Evolutionary conservation across 306 rosid genomes (phyloP), one percentile per base, ranked within the genome.

Genomic region (Cicer bijugum): DNA sequence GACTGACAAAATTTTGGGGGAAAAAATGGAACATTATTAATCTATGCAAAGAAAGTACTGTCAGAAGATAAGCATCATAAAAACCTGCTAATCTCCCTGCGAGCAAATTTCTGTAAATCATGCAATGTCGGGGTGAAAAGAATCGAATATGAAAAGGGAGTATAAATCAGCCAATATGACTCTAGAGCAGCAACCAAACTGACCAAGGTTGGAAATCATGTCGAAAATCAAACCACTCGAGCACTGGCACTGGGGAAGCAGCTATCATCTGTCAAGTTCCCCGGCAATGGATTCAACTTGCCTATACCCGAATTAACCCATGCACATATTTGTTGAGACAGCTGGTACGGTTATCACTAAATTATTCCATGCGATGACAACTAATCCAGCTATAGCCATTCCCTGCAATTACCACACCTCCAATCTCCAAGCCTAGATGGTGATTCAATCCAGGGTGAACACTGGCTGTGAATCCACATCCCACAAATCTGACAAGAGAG

Each of bases 21-120:
- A 44, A 55, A 56, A 33, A 44, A 43, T 55, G 19, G 28, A 44
- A 51, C 12, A 81, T 51, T 76, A 81, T 51, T 76, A 50, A 69
- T 66, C 82, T 86, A 74, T 75, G 80, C 87, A 87, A 63, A 74
- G 61, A 28, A 80, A 88, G 6, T 74, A 75, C 20, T 65, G 65
- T 82, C 50, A 50, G 92, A 81, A 50, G 92, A 81, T 83, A 80
- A 89, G 87, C 94, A 77, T 77, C 67, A 45, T 20, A 56, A 82
- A 87, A 71, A 69, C 43, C 80, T 69, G 93, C 92, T 77, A 70
- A 87, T 84, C 91, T 74, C 57, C 43, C 40, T 39, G 69, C 61
- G 28, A 50, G 33, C 71, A 51, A 78, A 67, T 40, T 74, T 77
- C 38, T 62, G 66, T 58, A 69, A 78, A 74, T 59, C 55, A 58